Base-by-base conservation (phyloP, 192 early-diverging fungal genomes). In the Geranomyces michiganensis region DNA sequence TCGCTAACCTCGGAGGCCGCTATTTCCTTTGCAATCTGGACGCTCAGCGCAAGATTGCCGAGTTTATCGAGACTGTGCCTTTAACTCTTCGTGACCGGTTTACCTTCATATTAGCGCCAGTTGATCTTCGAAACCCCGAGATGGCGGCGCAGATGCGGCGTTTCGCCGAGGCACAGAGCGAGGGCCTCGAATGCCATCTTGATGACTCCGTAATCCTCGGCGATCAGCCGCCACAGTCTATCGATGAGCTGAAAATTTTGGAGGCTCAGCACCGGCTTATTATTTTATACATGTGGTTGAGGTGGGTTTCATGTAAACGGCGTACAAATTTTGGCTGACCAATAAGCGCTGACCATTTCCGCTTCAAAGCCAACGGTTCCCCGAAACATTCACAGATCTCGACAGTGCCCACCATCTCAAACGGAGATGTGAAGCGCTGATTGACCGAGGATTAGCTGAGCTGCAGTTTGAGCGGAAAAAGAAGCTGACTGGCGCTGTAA, bases 271-370 rank as follows among this genome's bases (percentile, higher is more conserved):
- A 98, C 76, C 84, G 89, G 49, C 67, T 80, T 0, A 88, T 96
- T 27, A 92, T 92, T 70, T 59, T 94, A 24, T 98, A 96, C 68
- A 81, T 95, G 65, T 98, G 96, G 96, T 78, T 98, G 68, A 59
- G 67, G 78, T 79, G 30, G 13, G 72, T 26, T 41, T 41, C 5
- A 24, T 29, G 6, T 56, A 0, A 19, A 22, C 30, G 49, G 12
- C 7, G 19, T 29, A 4, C 24, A 63, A 1, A 17, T 51, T 5
- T 49, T 67, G 32, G 0, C 30, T 14, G 43, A 60, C 61, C 44
- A 68, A 13, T 61, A n/a, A n/a, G n/a, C n/a, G 36, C 51, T 64
- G 51, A 61, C 6, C 62, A 15, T 64, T 8, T 22, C 51, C 55
- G 13, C 45, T 43, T 22, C 36, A 22, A 26, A 89, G 88, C 53